Base-by-base conservation (phyloP, 192 early-diverging fungal species). In the Jimgerdemannia lactiflua region DNA sequence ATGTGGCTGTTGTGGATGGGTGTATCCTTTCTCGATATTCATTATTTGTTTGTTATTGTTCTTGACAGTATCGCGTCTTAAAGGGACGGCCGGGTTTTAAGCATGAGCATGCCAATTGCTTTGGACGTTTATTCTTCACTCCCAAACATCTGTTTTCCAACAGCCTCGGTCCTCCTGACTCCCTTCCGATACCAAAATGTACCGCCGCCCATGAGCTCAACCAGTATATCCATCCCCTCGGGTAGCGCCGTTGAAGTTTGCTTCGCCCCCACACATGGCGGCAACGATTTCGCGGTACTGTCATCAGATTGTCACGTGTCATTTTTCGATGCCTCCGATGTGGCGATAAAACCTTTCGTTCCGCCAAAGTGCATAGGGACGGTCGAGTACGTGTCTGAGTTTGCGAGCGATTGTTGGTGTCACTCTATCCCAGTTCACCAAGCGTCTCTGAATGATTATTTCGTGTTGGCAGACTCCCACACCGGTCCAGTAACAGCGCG, bases 171-270 rank as follows among this genome's bases (percentile, higher is more conserved):
- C 3, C 78, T 90, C 39, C 72, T 96, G 43, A 97, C 95, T 4
- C 94, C 95, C 4, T 95, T 97, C 77, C 79, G 83, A 70, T 82
- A 90, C 70, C 87, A 89, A 71, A 98, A 97, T 78, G 92, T 98
- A 39, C 98, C 98, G 44, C 98, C 98, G 42, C 98, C 98, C n/a
- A 98, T 98, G 97, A 59, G 49, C 49, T 68, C 67, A 68, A 84
- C 80, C 67, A 79, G 84, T 7, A 75, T 85, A 20, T 80, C 81
- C 4, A 49, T 85, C 4, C 59, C 75, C 6, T 70, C 90, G 8
- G 75, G 82, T 4, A 70, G 69, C 8, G 87, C 89, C 11, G 82
- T 85, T 17, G 77, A 85, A 6, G 87, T 94, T 18, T 75, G 92
- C 4, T 97, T 96, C 77, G 86, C 81, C 6, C 83, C 86, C 18